phyloP scores from a whole-genome alignment of 306 rosid genomes.

The Inga oerstediana region DNA sequence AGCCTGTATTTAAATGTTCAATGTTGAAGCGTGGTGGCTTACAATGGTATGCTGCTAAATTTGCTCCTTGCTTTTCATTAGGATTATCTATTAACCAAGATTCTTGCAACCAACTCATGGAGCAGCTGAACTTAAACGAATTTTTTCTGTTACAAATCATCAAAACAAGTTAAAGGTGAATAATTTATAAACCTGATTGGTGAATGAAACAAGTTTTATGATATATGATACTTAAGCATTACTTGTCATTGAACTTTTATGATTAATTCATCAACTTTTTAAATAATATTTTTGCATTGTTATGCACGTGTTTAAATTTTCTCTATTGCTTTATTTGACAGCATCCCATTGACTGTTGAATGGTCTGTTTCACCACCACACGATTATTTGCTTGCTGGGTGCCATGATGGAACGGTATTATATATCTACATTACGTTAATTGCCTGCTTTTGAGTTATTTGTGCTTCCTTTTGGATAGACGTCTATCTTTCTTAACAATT shows the following conservation, averaged over 20 bases:
- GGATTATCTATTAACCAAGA: neutral
- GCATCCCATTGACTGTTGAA: conserved; percentile 91
- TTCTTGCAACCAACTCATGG: neutral
- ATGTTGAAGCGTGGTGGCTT: conserved; percentile 59
- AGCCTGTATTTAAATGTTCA: conserved; percentile 83
- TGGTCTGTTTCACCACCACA: conserved; percentile 85
- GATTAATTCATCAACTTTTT: conserved; percentile 1
- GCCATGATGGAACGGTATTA: conserved; percentile 95
- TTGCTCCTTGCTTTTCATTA: conserved; percentile 21
- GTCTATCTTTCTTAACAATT: conserved; percentile 17
- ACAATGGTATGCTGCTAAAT: conserved; percentile 54
- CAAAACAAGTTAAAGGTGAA: neutral
- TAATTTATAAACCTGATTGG: neutral
- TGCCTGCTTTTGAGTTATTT: conserved; percentile 22
- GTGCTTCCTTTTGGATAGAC: conserved; percentile 5
- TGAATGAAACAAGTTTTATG: neutral
- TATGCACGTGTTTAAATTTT: conserved; percentile 30
- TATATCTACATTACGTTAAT: neutral
- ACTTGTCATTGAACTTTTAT: conserved; percentile 23
- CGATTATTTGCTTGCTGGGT: conserved; percentile 82
- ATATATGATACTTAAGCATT: neutral
- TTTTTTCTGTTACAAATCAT: conserved; percentile 21
- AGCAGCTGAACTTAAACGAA: conserved; percentile 9
- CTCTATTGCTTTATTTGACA: conserved; percentile 43
- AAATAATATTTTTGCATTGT: conserved; percentile 1